Evolutionary conservation across 768 basidiomycete genomes (phyloP), one percentile per base, ranked within the genome.

Genomic region (Pholiota molesta): DNA sequence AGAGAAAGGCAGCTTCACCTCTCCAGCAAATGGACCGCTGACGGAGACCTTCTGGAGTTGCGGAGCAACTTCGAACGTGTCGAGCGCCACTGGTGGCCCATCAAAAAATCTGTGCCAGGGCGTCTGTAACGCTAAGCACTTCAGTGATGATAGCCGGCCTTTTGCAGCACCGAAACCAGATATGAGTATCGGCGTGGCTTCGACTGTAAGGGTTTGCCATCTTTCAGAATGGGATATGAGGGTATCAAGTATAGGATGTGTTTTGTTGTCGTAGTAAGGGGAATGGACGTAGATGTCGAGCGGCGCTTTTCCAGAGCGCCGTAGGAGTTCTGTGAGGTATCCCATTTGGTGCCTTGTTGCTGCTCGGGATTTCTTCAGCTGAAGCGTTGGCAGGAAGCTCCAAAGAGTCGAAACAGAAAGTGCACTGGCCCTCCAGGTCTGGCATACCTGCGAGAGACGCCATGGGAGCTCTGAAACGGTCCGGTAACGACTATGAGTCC

Each of bases 11-110:
- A 72, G 59, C 16, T 58, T 56, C 8, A 72, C 47, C 2, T 66
- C 64, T 16, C 58, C 61, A 16, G 56, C 63, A 10, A 62, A 65
- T 2, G 65, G 64, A 4, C 68, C 66, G 16, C 60, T 60, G 9
- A 71, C 56, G n/a, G 62, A 61, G 13, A 72, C 68, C 17, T 62
- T 60, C 26, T 64, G 57, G 3, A 72, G 59, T 37, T 62, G 28
- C 1, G 71, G 69, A 11, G 71, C 71, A 19, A 66, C 56, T 28
- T 68, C 67, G 57, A 72, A 72, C n/a, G 69, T 63, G 21, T 71
- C 67, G 14, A 70, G 51, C 14, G 59, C 19, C 44, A 19, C 31
- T 16, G 56, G 28, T 29, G 21, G 52, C 33, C 33, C 47, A 42
- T 21, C 35, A 37, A 54, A 19, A 33, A 26, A 42, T 58, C 52